Conservation (phyloP, 2,329 filamentous ascomycete species). For the Neofusicoccum ribis region DNA sequence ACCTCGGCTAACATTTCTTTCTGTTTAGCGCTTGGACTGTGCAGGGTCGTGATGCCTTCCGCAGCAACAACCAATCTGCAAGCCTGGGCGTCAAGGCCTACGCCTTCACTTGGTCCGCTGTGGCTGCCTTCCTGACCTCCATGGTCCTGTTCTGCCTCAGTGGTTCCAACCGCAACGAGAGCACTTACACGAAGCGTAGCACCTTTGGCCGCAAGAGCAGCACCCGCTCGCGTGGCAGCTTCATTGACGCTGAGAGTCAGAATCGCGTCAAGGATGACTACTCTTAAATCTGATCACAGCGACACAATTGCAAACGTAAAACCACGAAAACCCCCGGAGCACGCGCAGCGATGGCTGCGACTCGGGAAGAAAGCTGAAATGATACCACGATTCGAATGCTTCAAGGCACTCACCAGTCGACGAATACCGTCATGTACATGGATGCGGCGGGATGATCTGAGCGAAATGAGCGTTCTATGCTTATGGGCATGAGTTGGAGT, state of each 20-base stretch:
- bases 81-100: conserved; percentile 68
- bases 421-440: background rate
- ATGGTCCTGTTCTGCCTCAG: conserved; percentile 68
- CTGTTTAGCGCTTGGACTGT: conserved; percentile 63
- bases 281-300: conserved; percentile 41
- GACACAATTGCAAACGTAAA: background rate
- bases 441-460: background rate
- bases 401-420: background rate
- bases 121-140: conserved; percentile 65
- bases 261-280: conserved; percentile 72
- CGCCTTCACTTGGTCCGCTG: conserved; percentile 75
- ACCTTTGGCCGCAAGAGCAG: conserved; percentile 54
- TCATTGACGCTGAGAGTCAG: conserved; percentile 57
- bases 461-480: conserved; percentile 3
- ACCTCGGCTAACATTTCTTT: background rate
- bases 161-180: conserved; percentile 44
- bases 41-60: conserved; percentile 68
- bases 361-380: background rate
- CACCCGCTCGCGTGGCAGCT: conserved; percentile 51
- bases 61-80: conserved; percentile 55
- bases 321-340: background rate
- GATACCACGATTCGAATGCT: conserved; percentile 11
- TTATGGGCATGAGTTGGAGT: background rate
- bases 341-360: background rate
- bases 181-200: conserved; percentile 33